Evolutionary conservation across 805 yeast genomes (phyloP).

Genomic region (Wickerhamiella galacta): DNA sequence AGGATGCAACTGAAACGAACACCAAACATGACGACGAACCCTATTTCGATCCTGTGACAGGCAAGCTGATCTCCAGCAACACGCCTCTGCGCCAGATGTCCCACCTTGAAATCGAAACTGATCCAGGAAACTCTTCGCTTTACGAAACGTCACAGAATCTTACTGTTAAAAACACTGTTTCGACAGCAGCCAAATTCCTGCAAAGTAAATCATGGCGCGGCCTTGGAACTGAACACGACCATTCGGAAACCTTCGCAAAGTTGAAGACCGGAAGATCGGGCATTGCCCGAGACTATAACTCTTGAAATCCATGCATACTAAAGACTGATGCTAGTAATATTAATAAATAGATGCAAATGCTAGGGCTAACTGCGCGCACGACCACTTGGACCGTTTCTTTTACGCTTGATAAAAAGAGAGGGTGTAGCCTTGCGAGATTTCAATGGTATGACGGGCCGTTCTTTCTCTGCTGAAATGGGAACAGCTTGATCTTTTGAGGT

Average conservation of each 20-base stretch:
- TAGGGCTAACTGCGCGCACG: too few relatives aligned
- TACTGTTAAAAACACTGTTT: conserved; percentile 58
- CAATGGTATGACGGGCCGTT: too few relatives aligned
- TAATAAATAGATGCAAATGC: too few relatives aligned
- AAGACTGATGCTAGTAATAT: too few relatives aligned
- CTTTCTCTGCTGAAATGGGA: too few relatives aligned
- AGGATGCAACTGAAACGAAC: conserved; percentile 12
- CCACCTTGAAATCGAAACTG: conserved; percentile 45
- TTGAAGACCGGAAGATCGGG: conserved; percentile 77
- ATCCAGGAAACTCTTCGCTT: conserved; percentile 21
- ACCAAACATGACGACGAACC: conserved; percentile 58
- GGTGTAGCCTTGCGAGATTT: too few relatives aligned
- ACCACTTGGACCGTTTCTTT: too few relatives aligned
- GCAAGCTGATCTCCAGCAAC: conserved; percentile 48
- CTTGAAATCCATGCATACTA: too few relatives aligned
- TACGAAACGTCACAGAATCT: conserved; percentile 24
- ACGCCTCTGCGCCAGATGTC: conserved; percentile 55
- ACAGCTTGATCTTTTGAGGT: too few relatives aligned
- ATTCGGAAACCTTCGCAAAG: conserved; percentile 49
- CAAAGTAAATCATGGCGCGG: conserved; percentile 73
- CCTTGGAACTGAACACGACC: conserved; percentile 62
- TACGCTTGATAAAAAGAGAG: too few relatives aligned
- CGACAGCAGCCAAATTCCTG: conserved; percentile 69
- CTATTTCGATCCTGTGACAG: conserved; percentile 77
- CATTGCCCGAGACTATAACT: conserved; percentile 82